These are phyloP conservation scores for Penicillium diatomitis DNA, from an alignment of 495 filamentous ascomycete genomes.

Conservation along the genomic window DNA sequence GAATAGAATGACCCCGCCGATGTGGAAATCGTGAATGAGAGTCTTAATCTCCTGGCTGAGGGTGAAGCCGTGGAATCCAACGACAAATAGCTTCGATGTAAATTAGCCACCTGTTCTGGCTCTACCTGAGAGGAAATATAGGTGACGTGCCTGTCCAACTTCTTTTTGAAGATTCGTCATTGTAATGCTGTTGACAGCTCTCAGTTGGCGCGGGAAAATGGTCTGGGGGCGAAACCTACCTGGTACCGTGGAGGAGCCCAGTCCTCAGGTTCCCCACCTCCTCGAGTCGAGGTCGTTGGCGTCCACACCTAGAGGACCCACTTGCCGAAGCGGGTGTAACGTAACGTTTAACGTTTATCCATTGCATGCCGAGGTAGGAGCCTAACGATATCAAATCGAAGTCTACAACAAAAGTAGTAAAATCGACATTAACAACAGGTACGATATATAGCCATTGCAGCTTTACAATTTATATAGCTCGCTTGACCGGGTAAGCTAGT, in stretches of 20 bases:
- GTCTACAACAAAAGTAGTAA: no score
- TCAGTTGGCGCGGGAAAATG: constrained; percentile 1
- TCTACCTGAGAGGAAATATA: neutral
- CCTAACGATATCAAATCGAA: no score
- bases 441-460: no score
- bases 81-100: constrained; percentile 35
- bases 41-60: constrained; percentile 39
- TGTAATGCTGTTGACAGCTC: constrained; percentile 8
- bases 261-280: neutral
- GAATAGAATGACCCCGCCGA: constrained; percentile 41
- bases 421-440: no score
- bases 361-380: no score
- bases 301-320: no score
- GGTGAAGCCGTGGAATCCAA: constrained; percentile 37
- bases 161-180: constrained; percentile 21
- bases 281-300: no score
- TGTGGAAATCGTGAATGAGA: constrained; percentile 36
- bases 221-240: neutral
- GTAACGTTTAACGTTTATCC: no score
- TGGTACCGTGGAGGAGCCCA: neutral
- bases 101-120: neutral
- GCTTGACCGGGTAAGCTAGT: no score
- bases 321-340: no score
- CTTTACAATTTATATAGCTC: no score
- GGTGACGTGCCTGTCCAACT: constrained; percentile 23